Evolutionary conservation across 2,329 filamentous ascomycete genomes (phyloP), one percentile per base, ranked within the genome.

Genomic region (Clonostachys sp.): DNA sequence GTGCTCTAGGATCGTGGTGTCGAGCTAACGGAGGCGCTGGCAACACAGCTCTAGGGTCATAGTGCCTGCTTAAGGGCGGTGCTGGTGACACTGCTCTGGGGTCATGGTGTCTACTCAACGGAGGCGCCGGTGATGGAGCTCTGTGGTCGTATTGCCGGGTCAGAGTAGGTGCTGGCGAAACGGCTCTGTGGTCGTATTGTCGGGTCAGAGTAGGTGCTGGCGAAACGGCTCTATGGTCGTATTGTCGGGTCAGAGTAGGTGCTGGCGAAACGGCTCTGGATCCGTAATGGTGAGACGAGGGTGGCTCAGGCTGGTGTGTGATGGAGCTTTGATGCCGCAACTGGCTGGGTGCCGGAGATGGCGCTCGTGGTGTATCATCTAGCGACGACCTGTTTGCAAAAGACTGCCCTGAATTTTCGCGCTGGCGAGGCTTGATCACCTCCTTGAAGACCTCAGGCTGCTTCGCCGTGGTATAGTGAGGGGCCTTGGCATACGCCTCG

Each of bases 401-500:
- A 7, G 72, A 74, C 34, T 60, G 67, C 14, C 58, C 55, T 12
- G 72, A 77, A 47, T 72, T 63, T 47, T 75, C 71, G 49, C 61
- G 55, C 42, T 48, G 66, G 61, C 17, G 68, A 12, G 60, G 54
- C 13, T 61, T 60, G 4, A 70, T 62, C 8, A 67, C 62, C 20
- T 79, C 70, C 51, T 71, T 68, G 62, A 77, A 80, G n/a, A 74
- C 71, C 53, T 80, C 78, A 20, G 79, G 78, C 49, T 81, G 77
- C 54, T 83, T 80, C 34, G 79, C 78, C 14, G 78, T 83, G 13
- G 80, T 81, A 61, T 86, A 83, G 59, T 83, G 81, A 24, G 83
- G 83, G 20, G 81, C 81, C 55, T 83, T 83, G 35, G 81, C 71
- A 59, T 86, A 86, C 38, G 83, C 81, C 61, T 84, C 79, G 56